Conservation (phyloP, 2,329 filamentous ascomycete genomes). For the Fusarium sp. region DNA sequence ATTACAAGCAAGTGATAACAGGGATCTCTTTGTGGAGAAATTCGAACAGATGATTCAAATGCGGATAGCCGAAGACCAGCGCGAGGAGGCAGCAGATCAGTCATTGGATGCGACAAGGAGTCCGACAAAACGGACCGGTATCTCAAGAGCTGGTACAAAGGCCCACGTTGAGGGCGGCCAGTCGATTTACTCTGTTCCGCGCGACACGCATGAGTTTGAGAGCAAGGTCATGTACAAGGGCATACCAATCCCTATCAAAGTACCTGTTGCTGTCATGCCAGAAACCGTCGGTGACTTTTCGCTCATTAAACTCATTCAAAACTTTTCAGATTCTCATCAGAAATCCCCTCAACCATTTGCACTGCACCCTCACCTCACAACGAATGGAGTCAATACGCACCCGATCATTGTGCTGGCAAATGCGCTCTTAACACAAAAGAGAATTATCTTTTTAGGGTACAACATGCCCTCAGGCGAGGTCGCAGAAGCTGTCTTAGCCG, state of each 20-base stretch:
- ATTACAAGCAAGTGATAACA: constrained; percentile 89
- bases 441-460: constrained; percentile 94
- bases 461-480: constrained; percentile 96
- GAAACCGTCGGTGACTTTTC: constrained; percentile 99
- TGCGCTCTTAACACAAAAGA: constrained; percentile 93
- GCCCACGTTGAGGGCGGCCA: constrained; percentile 69
- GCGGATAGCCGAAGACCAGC: constrained; percentile 75
- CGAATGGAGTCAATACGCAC: constrained; percentile 88
- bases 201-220: constrained; percentile 98
- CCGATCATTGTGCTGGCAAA: constrained; percentile 96
- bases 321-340: constrained; percentile 86
- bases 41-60: constrained; percentile 95
- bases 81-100: constrained; percentile 55
- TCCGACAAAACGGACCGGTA: constrained; percentile 59
- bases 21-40: constrained; percentile 97
- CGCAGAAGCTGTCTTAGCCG: constrained; percentile 96
- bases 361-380: constrained; percentile 91
- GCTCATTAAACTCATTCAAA: constrained; percentile 95
- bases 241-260: constrained; percentile 95
- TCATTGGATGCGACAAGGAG: constrained; percentile 59
- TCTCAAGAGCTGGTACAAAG: constrained; percentile 72
- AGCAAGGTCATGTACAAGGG: constrained; percentile 95
- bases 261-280: constrained; percentile 91
- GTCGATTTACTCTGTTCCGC: constrained; percentile 79
- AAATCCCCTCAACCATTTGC: constrained; percentile 86